phyloP scores from a whole-genome alignment of 1,284 basidiomycete genomes.

The Boletus semigastroideus region DNA sequence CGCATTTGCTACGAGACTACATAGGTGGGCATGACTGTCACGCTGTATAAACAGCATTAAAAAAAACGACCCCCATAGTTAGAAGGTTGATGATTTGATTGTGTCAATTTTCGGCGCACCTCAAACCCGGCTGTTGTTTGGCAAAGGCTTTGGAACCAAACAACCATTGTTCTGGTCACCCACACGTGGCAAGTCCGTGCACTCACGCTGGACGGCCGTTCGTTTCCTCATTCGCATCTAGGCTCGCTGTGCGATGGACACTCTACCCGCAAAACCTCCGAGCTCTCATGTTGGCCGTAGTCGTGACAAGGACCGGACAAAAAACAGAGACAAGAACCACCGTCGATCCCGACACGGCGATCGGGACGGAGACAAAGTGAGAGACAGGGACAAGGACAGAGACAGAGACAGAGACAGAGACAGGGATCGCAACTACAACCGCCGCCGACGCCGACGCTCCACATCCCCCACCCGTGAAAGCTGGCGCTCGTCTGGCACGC shows the following conservation, averaged over 20 bases:
- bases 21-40: no score
- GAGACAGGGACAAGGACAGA: not conserved
- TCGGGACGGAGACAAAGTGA: constrained; percentile 3
- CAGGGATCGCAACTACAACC: not conserved
- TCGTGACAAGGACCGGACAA: constrained; percentile 13
- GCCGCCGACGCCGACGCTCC: constrained; percentile 10
- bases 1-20: no score
- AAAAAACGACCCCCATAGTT: no score
- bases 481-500: constrained; percentile 8
- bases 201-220: not conserved
- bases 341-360: constrained; percentile 13
- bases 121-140: not conserved
- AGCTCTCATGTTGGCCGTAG: constrained; percentile 13
- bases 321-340: constrained; percentile 5
- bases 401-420: not conserved
- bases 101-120: no score
- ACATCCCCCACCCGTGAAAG: constrained; percentile 22
- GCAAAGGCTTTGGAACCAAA: not conserved
- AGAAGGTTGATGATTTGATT: no score
- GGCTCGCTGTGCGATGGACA: constrained; percentile 16
- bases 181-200: not conserved
- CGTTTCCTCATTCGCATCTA: not conserved
- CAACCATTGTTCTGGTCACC: not conserved
- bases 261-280: constrained; percentile 22
- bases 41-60: no score